Base-by-base conservation (phyloP, 768 basidiomycete genomes). In the Gautieria morchelliformis region DNA sequence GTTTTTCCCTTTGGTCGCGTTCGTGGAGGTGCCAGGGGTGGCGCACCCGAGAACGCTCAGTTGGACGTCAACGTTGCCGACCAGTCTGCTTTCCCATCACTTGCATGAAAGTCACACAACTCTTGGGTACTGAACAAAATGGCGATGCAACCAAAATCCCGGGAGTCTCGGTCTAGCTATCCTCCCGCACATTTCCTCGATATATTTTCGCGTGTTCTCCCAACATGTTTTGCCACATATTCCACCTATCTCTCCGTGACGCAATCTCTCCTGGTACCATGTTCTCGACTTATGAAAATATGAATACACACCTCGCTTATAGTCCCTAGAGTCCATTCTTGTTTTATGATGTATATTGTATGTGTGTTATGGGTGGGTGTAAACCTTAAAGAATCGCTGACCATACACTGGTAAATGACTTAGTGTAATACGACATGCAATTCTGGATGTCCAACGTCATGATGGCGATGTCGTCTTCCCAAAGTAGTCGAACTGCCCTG, bases 401-500 rank as follows among this genome's bases (percentile, higher is more conserved):
- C 2, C 10, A 37, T 10, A 2, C 10, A 9, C 35, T 37, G 35
- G 35, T 14, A 37, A 14, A 9, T 41, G n/a, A 44, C 17, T 17
- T 5, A 17, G 20, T 44, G n/a, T 17, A 22, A 17, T 17, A 19
- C 7, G 42, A n/a, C n/a, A n/a, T 9, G 10, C 42, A 22, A 14
- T 8, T 44, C n/a, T 7, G 42, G 42, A 12, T 44, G 42, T 44
- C 42, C 8, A 17, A 19, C 17, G 22, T 54, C 42, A 59, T 44
- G 58, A 59, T 27, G 58, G 50, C 22, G 52, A 53, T 15, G 57
- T 50, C 15, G 72, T 72, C 70, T 79, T 78, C 57, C 81, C 84
- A 70, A 82, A 77, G 67, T 92, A 90, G 64, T 87, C 82, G 93
- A 93, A 97, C 70, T 96, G 93, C 20, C 87, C 88, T 11, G 79